Evolutionary conservation across 208 protist species (phyloP).

Genomic region (Spongospora subterranea): DNA sequence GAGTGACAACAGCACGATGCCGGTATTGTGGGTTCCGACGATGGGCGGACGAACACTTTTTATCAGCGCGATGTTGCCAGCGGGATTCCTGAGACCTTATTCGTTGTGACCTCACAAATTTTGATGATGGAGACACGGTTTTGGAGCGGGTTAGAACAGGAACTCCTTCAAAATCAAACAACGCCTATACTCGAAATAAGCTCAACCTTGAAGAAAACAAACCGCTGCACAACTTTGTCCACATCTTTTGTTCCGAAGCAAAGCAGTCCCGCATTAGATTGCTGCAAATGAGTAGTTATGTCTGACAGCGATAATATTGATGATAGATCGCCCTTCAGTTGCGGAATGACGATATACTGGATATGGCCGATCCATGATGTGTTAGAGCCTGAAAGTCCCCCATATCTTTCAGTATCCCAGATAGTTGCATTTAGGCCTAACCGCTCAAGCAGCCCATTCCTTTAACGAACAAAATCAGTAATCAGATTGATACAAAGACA

Average conservation of each 20-base stretch:
- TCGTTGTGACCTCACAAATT: neutral
- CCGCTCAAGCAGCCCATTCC: neutral
- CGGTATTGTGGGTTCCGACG: conserved; percentile 40
- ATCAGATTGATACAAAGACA: no score
- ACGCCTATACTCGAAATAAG: neutral
- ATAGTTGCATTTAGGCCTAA: neutral
- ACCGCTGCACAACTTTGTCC: neutral
- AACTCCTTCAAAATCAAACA: conserved; percentile 48
- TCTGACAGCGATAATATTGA: neutral
- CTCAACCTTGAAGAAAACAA: neutral
- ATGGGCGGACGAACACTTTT: neutral
- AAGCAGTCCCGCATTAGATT: neutral
- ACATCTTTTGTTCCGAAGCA: neutral
- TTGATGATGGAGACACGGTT: neutral
- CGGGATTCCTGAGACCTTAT: neutral
- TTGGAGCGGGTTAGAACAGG: neutral
- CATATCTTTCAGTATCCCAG: conserved; percentile 5
- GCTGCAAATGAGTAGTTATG: conserved; percentile 35
- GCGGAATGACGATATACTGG: neutral
- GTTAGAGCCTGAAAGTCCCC: neutral
- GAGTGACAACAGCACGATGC: conserved; percentile 3
- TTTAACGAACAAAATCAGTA: no score
- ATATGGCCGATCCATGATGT: neutral
- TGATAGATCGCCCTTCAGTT: neutral
- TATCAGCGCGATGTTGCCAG: neutral